phyloP scores from a whole-genome alignment of 106 monocot species.

The Dioscorea alata region DNA sequence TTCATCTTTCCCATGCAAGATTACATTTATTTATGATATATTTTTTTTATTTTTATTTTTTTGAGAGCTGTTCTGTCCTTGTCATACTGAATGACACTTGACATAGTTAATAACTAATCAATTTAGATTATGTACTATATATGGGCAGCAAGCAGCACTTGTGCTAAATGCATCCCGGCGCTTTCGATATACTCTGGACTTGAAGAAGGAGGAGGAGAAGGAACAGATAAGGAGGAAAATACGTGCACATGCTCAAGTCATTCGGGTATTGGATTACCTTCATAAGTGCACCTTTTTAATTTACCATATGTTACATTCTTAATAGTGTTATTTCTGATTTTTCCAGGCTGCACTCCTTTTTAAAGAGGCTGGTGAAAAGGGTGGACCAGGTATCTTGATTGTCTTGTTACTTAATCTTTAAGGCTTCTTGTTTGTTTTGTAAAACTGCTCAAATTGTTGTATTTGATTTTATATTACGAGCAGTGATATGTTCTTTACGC shows the following conservation, averaged over 20 bases:
- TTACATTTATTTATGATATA: too few species aligned
- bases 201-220: conserved; percentile 56
- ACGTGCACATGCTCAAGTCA: conserved; percentile 54
- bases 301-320: not conserved
- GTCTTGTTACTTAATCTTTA: not conserved
- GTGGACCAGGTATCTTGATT: conserved; percentile 20
- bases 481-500: too few species aligned
- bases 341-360: conserved; percentile 78
- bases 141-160: conserved; percentile 49
- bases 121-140: too few species aligned
- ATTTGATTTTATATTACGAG: not conserved
- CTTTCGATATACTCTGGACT: conserved; percentile 67
- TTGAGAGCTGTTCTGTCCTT: too few species aligned
- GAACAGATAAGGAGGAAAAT: conserved; percentile 51
- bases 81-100: too few species aligned
- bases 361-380: conserved; percentile 61
- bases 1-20: too few species aligned
- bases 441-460: too few species aligned
- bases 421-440: too few species aligned
- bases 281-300: too few species aligned
- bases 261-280: conserved; percentile 21
- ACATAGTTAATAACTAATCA: too few species aligned
- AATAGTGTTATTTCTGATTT: not conserved
- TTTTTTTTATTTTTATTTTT: too few species aligned
- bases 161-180: conserved; percentile 64